Conservation (phyloP, 495 filamentous ascomycete genomes). For the Xylaria flabelliformis region DNA sequence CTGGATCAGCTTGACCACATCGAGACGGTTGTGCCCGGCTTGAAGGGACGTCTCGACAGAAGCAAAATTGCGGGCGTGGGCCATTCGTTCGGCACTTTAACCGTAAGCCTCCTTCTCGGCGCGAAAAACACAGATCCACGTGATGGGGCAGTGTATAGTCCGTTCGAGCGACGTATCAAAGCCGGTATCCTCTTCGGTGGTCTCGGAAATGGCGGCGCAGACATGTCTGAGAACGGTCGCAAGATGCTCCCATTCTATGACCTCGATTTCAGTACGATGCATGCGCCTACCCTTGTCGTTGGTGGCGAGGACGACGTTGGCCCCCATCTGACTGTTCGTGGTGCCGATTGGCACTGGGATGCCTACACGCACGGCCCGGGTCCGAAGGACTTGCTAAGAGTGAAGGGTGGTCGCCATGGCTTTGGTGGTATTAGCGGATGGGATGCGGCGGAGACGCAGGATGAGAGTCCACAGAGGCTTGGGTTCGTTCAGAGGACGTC, state of each 20-base stretch:
- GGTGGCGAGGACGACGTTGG: slow-evolving; percentile 48
- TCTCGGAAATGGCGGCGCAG: slow-evolving; percentile 37
- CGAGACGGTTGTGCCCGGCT: slow-evolving; percentile 9
- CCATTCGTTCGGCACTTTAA: slow-evolving; percentile 50
- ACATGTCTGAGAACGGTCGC: slow-evolving; percentile 36
- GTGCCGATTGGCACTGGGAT: slow-evolving; percentile 51
- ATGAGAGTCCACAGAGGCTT: slow-evolving; percentile 49
- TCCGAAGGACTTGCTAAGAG: slow-evolving; percentile 45
- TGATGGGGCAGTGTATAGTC: slow-evolving; percentile 23
- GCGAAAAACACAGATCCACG: slow-evolving; percentile 43
- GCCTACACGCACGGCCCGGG: slow-evolving; percentile 45
- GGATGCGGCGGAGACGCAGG: slow-evolving; percentile 47
- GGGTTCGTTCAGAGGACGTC: slow-evolving; percentile 48
- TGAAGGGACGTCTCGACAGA: slow-evolving; percentile 38
- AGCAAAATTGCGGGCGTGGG: slow-evolving; percentile 49
- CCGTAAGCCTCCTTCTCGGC: slow-evolving; percentile 47
- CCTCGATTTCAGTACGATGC: slow-evolving; percentile 48
- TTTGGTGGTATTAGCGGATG: slow-evolving; percentile 52
- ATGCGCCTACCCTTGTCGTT: slow-evolving; percentile 46
- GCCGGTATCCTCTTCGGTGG: slow-evolving; percentile 47
- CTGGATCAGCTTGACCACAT: slow-evolving; percentile 13
- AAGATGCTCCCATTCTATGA: slow-evolving; percentile 40
- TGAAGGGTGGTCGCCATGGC: slow-evolving; percentile 45
- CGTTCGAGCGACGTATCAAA: slow-evolving; percentile 45
- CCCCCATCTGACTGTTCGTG: slow-evolving; percentile 45